Percentiles rank a stretch among this genome's conserved stretches.
Conservation (phyloP, 495 filamentous ascomycete species). For the Cetradonia linearis region DNA sequence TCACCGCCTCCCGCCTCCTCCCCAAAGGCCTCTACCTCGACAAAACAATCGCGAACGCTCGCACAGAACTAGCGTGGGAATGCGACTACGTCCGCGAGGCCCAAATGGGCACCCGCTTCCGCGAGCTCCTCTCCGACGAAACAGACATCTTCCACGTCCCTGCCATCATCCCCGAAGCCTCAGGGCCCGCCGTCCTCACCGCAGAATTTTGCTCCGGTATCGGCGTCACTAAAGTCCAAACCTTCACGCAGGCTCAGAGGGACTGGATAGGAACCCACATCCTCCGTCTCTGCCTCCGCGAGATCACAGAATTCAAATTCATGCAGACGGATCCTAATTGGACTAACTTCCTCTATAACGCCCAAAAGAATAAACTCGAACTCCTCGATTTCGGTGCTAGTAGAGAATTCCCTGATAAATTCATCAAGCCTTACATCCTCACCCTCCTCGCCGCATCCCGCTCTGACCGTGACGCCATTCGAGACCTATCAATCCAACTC, state of each 20-base stretch:
- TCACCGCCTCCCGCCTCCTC: constrained; percentile 78
- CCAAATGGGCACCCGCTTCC: constrained; percentile 63
- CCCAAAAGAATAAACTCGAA: constrained; percentile 60
- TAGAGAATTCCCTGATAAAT: constrained; percentile 68
- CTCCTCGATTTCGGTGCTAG: constrained; percentile 94
- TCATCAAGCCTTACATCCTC: constrained; percentile 66
- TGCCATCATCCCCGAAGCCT: constrained; percentile 64
- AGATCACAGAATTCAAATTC: constrained; percentile 86
- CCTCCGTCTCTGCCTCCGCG: constrained; percentile 81
- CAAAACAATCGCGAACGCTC: constrained; percentile 96
- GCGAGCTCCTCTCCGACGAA: constrained; percentile 59
- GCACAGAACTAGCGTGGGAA: constrained; percentile 88
- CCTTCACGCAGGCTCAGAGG: constrained; percentile 66
- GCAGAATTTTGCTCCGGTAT: constrained; percentile 83
- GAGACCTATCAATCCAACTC: constrained; percentile 62
- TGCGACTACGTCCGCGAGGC: constrained; percentile 92
- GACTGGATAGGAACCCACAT: constrained; percentile 91
- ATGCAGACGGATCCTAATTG: constrained; percentile 99
- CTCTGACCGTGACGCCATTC: constrained; percentile 51
- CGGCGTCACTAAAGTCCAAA: constrained; percentile 72
- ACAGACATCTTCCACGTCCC: constrained; percentile 67
- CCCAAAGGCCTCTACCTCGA: constrained; percentile 90
- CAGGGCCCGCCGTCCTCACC: constrained; percentile 77
- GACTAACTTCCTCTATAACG: constrained; percentile 98
- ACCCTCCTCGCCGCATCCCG: constrained; percentile 69